These are phyloP conservation scores for Alternaria ventricosa DNA, from an alignment of 2,329 filamentous ascomycete genomes.

Conservation along the genomic window DNA sequence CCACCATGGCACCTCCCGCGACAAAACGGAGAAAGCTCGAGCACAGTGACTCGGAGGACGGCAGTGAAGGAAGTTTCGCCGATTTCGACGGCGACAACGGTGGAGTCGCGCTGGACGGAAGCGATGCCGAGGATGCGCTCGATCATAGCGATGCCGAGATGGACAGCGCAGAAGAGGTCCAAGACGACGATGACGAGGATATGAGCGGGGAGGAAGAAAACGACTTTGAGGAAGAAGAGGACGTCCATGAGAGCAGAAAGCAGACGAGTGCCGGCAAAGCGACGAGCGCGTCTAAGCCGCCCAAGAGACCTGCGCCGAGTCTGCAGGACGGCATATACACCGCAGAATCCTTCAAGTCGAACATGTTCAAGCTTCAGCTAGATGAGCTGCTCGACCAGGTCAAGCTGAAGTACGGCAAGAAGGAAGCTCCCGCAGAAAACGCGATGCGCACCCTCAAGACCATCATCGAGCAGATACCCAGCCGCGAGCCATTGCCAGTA, in stretches of 20 bases:
- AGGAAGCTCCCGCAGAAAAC: slow-evolving; percentile 59
- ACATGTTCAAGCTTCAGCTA: slow-evolving; percentile 71
- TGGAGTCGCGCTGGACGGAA: slow-evolving; percentile 20
- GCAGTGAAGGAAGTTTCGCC: slow-evolving; percentile 35
- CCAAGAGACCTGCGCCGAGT: slow-evolving; percentile 31
- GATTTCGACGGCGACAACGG: slow-evolving; percentile 27
- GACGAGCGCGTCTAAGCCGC: slow-evolving; percentile 18
- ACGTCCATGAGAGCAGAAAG: slow-evolving; percentile 15
- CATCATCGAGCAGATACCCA: slow-evolving; percentile 58
- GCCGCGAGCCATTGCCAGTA: slow-evolving; percentile 56
- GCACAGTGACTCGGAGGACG: slow-evolving; percentile 41
- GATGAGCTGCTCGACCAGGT: slow-evolving; percentile 67
- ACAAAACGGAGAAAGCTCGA: slow-evolving; percentile 58
- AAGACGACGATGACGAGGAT: slow-evolving; percentile 15
- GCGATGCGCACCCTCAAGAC: slow-evolving; percentile 47
- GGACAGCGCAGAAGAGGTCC: slow-evolving; percentile 16
- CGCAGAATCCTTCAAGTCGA: slow-evolving; percentile 68
- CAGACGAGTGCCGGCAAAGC: slow-evolving; percentile 10
- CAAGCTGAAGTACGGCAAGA: slow-evolving; percentile 64
- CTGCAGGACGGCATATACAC: slow-evolving; percentile 52
- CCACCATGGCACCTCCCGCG: slow-evolving; percentile 45
- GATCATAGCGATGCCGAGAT: slow-evolving; percentile 17
- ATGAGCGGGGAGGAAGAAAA: slow-evolving; percentile 18
- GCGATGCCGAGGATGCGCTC: slow-evolving; percentile 20
- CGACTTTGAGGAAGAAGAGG: slow-evolving; percentile 17